A percentile compares a stretch with the other conserved stretches of the same genome.
Evolutionary conservation across 1,284 basidiomycete species (phyloP).

Genomic region (Apiotrichum mycotoxinovorans): DNA sequence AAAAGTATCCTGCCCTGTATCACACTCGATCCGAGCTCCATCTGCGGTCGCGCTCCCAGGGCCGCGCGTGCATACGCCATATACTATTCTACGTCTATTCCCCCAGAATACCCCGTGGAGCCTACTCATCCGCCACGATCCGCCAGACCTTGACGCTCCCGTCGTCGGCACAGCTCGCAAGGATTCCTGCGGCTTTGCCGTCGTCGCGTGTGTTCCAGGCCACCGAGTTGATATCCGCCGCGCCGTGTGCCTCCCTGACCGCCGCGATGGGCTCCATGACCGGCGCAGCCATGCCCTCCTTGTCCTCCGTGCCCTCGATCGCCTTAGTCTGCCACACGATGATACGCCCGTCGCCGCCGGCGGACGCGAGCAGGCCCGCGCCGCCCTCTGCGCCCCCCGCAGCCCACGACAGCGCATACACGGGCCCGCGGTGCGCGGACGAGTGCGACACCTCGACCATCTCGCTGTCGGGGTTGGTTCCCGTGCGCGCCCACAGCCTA

Average conservation of each 20-base stretch:
- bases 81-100: too few relatives aligned
- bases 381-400: slow-evolving; percentile 10
- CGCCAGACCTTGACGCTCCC: slow-evolving; percentile 56
- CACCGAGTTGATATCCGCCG: slow-evolving; percentile 56
- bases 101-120: too few relatives aligned
- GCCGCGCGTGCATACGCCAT: too few relatives aligned
- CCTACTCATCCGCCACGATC: slow-evolving; percentile 25
- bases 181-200: slow-evolving; percentile 41
- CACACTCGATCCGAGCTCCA: too few relatives aligned
- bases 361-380: slow-evolving; percentile 54
- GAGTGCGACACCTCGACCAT: slow-evolving; percentile 39
- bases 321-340: slow-evolving; percentile 53
- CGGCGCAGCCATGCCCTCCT: slow-evolving; percentile 1
- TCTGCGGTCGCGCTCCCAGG: too few relatives aligned
- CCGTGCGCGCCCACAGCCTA: slow-evolving; percentile 52
- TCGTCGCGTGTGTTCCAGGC: slow-evolving; percentile 51
- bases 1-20: too few relatives aligned
- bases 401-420: slow-evolving; percentile 41
- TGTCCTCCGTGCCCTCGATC: slow-evolving; percentile 5
- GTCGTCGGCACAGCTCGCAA: slow-evolving; percentile 58
- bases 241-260: slow-evolving; percentile 47
- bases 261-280: slow-evolving; percentile 28
- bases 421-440: slow-evolving; percentile 39
- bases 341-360: slow-evolving; percentile 57
- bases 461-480: slow-evolving; percentile 28